Evolutionary conservation across 2,329 filamentous ascomycete genomes (phyloP).

Genomic region (Colletotrichum tropicicola): DNA sequence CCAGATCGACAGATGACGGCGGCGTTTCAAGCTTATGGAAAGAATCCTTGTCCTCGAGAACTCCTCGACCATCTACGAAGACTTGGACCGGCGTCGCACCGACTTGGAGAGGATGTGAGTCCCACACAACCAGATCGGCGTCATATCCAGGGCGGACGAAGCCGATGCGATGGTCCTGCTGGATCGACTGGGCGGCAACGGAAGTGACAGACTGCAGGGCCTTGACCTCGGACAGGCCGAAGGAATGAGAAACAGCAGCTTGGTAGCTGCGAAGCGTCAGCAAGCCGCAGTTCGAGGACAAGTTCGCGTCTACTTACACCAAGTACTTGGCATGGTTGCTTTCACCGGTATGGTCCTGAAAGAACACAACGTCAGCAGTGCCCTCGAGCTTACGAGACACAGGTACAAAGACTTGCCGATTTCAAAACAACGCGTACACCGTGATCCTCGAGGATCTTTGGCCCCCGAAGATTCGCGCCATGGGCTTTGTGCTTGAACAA

Average conservation of each 20-base stretch:
- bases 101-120: slow-evolving; percentile 53
- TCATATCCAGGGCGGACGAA: slow-evolving; percentile 54
- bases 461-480: slow-evolving; percentile 47
- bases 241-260: slow-evolving; percentile 47
- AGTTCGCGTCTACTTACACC: slow-evolving; percentile 32
- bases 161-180: slow-evolving; percentile 52
- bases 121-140: slow-evolving; percentile 59
- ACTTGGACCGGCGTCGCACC: slow-evolving; percentile 56
- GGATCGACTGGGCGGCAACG: slow-evolving; percentile 51
- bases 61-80: slow-evolving; percentile 51
- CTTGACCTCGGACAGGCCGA: slow-evolving; percentile 47
- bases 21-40: background rate
- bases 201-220: slow-evolving; percentile 54
- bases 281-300: background rate
- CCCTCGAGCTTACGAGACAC: background rate
- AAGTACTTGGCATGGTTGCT: slow-evolving; percentile 51
- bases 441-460: slow-evolving; percentile 47
- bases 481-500: slow-evolving; percentile 53
- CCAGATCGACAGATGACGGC: background rate
- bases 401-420: slow-evolving; percentile 34
- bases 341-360: slow-evolving; percentile 44
- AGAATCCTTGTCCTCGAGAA: background rate
- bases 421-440: slow-evolving; percentile 52
- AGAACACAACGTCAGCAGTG: background rate
- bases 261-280: slow-evolving; percentile 34